A percentile compares a stretch with the other conserved stretches of the same genome.
Conservation (phyloP, 2,329 filamentous ascomycete genomes). For the Aspergillus unguis region DNA sequence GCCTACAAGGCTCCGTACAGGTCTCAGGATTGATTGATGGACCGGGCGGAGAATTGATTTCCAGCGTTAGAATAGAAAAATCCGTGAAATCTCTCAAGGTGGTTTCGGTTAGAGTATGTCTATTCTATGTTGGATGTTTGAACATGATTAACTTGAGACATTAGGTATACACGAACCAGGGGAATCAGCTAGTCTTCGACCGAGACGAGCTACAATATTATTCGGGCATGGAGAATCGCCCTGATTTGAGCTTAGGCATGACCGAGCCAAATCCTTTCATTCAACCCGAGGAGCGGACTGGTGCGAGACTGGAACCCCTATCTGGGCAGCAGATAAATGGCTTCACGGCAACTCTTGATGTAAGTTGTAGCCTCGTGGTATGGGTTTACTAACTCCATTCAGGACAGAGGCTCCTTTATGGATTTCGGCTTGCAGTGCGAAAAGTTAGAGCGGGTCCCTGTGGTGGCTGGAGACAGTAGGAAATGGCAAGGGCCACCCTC, state of each 20-base stretch:
- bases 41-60: slow-evolving; percentile 1
- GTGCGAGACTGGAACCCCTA: not conserved
- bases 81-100: not conserved
- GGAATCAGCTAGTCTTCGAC: not conserved
- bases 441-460: not conserved
- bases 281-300: not conserved
- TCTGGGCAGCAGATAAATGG: not conserved
- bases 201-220: not conserved
- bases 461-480: not conserved
- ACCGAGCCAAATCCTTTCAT: not conserved
- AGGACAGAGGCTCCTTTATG: slow-evolving; percentile 1
- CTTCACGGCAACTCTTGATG: not conserved
- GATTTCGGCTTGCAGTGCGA: slow-evolving; percentile 7
- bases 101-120: not conserved
- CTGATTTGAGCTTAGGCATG: not conserved
- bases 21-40: slow-evolving; percentile 4
- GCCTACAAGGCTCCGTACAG: slow-evolving; percentile 2
- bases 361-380: not conserved
- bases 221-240: not conserved
- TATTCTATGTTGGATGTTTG: not conserved
- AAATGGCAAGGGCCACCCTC: too few species aligned
- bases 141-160: not conserved
- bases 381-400: not conserved
- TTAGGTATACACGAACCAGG: slow-evolving; percentile 1
- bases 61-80: not conserved